A percentile compares a stretch with the other conserved stretches of the same genome.
Conservation (phyloP, 352 stramenopile genomes). For the Saprolegnia parasitica region DNA sequence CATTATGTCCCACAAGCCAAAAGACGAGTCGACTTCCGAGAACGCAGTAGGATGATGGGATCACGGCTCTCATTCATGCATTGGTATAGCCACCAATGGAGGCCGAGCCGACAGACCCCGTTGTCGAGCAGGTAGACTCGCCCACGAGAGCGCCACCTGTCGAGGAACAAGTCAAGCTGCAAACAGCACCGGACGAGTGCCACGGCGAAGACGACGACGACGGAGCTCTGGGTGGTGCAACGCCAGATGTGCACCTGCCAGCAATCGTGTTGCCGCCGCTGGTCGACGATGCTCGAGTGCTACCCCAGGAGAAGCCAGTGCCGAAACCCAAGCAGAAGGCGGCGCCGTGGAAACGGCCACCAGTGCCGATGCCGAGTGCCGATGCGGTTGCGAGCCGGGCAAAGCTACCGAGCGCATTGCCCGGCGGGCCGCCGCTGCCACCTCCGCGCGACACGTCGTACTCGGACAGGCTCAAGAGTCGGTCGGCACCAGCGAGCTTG, state of each 20-base stretch:
- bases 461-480: constrained; percentile 35
- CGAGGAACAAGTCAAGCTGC: background rate
- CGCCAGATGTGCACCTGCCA: background rate
- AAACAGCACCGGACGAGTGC: background rate
- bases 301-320: constrained; percentile 1
- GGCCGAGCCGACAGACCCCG: background rate
- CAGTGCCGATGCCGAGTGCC: constrained; percentile 48
- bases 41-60: background rate
- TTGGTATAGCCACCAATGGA: background rate
- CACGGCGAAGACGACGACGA: background rate
- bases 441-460: constrained; percentile 33
- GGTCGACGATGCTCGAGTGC: background rate
- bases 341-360: constrained; percentile 51
- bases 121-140: background rate
- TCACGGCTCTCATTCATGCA: background rate
- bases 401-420: constrained; percentile 38
- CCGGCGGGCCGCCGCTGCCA: background rate
- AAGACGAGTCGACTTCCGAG: background rate
- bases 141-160: too few species aligned
- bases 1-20: constrained; percentile 22
- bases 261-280: background rate
- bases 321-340: constrained; percentile 34
- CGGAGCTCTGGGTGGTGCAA: background rate
- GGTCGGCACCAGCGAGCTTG: constrained; percentile 24
- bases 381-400: constrained; percentile 42